These are phyloP conservation scores for Leucaena leucocephala DNA, from an alignment of 306 rosid genomes.

Conservation along the genomic window DNA sequence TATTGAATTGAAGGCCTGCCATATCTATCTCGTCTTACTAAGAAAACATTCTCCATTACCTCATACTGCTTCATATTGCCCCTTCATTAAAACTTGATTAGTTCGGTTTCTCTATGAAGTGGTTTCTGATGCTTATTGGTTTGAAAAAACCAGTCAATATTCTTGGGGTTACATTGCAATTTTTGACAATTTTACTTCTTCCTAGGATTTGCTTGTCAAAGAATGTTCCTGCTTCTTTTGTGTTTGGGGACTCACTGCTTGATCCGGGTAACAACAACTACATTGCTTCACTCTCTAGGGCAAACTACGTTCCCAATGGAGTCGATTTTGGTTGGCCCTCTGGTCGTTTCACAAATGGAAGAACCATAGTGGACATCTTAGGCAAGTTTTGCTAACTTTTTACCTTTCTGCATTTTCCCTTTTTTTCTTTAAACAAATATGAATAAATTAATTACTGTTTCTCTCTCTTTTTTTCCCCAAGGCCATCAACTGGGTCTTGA, in stretches of 20 bases:
- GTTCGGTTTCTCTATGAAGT: background rate
- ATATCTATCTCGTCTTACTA: background rate
- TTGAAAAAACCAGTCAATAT: constrained; percentile 1
- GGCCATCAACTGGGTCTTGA: constrained; percentile 57
- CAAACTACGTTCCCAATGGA: constrained; percentile 56
- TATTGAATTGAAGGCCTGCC: background rate
- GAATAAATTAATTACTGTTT: background rate
- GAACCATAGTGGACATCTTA: constrained; percentile 63
- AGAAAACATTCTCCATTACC: background rate
- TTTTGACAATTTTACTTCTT: constrained; percentile 17
- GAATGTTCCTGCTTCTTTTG: constrained; percentile 54
- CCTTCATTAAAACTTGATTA: constrained; percentile 10
- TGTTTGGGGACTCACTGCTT: constrained; percentile 74
- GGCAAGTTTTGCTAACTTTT: constrained; percentile 41
- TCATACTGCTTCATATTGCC: background rate
- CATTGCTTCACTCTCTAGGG: constrained; percentile 57
- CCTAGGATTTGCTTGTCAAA: constrained; percentile 40
- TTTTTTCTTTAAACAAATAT: background rate
- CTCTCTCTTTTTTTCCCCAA: constrained; percentile 24
- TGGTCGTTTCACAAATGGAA: constrained; percentile 69
- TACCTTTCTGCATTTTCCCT: background rate
- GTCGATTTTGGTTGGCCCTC: constrained; percentile 75
- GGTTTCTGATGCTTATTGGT: constrained; percentile 28
- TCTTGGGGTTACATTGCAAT: constrained; percentile 15
- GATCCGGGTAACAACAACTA: constrained; percentile 80